phyloP scores from a whole-genome alignment of 768 basidiomycete genomes.

The Kwoniella botswanensis region DNA sequence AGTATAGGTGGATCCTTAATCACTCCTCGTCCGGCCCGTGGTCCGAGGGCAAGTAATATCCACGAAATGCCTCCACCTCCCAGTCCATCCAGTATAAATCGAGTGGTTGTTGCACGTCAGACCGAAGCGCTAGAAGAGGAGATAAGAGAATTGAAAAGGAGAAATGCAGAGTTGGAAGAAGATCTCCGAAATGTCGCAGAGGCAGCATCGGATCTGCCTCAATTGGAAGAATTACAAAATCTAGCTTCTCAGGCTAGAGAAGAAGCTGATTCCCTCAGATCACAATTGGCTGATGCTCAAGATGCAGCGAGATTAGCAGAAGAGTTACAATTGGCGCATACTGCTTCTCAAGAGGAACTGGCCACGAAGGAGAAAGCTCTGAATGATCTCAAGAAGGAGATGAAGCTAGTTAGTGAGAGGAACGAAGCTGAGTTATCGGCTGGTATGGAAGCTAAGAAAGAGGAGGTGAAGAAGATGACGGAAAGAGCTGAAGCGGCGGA shows the following conservation, averaged over 20 bases:
- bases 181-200: conserved; percentile 59
- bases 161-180: conserved; percentile 52
- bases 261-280: conserved; percentile 35
- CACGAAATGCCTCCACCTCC: conserved; percentile 56
- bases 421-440: conserved; percentile 45
- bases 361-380: conserved; percentile 61
- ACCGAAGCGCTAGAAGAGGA: conserved; percentile 70
- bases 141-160: conserved; percentile 65
- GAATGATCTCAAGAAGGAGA: conserved; percentile 42
- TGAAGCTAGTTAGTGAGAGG: conserved; percentile 38
- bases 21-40: conserved; percentile 27
- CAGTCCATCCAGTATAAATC: conserved; percentile 58
- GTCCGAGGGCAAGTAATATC: conserved; percentile 31
- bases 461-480: conserved; percentile 67
- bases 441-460: conserved; percentile 51
- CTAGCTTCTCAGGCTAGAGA: conserved; percentile 44
- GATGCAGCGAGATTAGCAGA: conserved; percentile 60
- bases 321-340: conserved; percentile 58
- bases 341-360: conserved; percentile 65
- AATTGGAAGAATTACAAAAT: conserved; percentile 58
- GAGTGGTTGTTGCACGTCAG: conserved; percentile 30
- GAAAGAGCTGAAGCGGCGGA: conserved; percentile 61
- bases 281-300: conserved; percentile 42
- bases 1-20: conserved; percentile 36
- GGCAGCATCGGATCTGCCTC: conserved; percentile 60